Conservation (phyloP, 306 rosid species). For the Comarum palustre region DNA sequence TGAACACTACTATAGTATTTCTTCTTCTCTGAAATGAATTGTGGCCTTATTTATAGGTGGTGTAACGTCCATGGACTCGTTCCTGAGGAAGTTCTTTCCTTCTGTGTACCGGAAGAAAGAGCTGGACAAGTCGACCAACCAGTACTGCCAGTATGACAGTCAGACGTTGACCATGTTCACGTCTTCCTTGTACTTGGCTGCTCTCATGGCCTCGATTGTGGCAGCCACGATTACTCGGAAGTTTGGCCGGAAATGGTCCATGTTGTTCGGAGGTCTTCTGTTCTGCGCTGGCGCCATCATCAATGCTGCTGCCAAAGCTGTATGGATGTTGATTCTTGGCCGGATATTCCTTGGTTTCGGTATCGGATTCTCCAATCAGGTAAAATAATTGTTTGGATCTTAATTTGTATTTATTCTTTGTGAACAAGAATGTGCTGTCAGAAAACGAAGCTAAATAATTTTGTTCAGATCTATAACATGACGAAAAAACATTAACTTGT, state of each 20-base stretch:
- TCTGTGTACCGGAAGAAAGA: conserved; percentile 55
- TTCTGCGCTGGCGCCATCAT: conserved; percentile 70
- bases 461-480: conserved; percentile 19
- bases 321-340: conserved; percentile 80
- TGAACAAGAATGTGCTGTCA: conserved; percentile 4
- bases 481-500: neutral
- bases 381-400: conserved; percentile 16
- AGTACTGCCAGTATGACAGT: conserved; percentile 86
- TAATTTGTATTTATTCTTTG: neutral
- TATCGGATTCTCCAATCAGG: conserved; percentile 92
- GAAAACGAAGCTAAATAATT: conserved; percentile 14
- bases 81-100: conserved; percentile 66
- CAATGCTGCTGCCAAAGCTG: conserved; percentile 54
- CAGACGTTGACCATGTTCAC: conserved; percentile 73
- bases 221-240: conserved; percentile 67
- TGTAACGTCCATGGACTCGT: conserved; percentile 87
- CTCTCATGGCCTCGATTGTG: conserved; percentile 70
- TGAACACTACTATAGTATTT: neutral
- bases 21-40: neutral
- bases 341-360: conserved; percentile 94
- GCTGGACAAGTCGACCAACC: conserved; percentile 24
- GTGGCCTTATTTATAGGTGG: conserved; percentile 49
- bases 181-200: conserved; percentile 83
- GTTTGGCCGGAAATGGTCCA: conserved; percentile 71
- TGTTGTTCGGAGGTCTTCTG: conserved; percentile 77